Conservation (phyloP, 2,329 filamentous ascomycete genomes). For the Fusarium sublunatum region DNA sequence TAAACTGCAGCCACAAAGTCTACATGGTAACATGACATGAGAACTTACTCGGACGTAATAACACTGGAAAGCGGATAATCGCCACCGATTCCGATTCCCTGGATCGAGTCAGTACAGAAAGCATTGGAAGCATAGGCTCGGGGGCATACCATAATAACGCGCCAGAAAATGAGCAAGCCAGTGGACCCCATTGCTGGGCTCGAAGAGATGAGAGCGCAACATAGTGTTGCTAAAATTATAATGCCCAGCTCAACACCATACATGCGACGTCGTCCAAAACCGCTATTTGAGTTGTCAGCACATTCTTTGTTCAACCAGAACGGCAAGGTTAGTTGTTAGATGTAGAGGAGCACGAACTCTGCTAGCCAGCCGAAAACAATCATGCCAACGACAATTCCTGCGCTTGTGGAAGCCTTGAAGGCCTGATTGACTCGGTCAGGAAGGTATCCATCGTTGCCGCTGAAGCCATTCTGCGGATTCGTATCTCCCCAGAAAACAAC, state of each 20-base stretch:
- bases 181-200: constrained; percentile 70
- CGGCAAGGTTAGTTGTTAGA: background rate
- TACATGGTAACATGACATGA: constrained; percentile 5
- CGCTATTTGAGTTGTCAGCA: constrained; percentile 48
- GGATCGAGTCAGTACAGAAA: constrained; percentile 24
- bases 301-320: background rate
- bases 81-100: constrained; percentile 80
- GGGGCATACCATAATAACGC: constrained; percentile 72
- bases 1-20: constrained; percentile 28
- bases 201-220: constrained; percentile 71
- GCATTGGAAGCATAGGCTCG: background rate
- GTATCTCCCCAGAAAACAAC: constrained; percentile 77
- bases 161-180: constrained; percentile 77
- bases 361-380: constrained; percentile 81
- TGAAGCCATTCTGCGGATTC: constrained; percentile 57
- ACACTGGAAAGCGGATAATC: constrained; percentile 82
- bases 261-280: constrained; percentile 81
- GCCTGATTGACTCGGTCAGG: constrained; percentile 75
- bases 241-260: constrained; percentile 82
- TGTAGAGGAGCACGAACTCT: constrained; percentile 59
- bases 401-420: constrained; percentile 84
- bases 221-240: constrained; percentile 76
- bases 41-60: constrained; percentile 76
- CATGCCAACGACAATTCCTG: constrained; percentile 82
- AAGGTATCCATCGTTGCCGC: constrained; percentile 66